phyloP scores from a whole-genome alignment of 768 basidiomycete genomes.

The Podaxis pistillaris region DNA sequence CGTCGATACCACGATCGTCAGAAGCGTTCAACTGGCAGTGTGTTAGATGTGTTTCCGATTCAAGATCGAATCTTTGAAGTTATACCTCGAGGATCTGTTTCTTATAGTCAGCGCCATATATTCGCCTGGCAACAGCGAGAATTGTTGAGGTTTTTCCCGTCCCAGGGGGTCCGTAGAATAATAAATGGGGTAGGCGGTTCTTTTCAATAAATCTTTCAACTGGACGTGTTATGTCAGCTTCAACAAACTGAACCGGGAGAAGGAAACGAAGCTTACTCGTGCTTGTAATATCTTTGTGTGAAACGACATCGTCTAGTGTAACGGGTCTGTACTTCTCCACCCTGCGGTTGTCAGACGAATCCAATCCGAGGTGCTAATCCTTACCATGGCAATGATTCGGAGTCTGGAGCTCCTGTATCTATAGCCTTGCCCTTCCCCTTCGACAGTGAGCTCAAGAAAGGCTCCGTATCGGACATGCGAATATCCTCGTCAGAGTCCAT shows the following conservation, averaged over 20 bases:
- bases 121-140: conserved; percentile 88
- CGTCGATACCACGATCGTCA: conserved; percentile 97
- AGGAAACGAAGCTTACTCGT: conserved; percentile 65
- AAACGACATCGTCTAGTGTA: conserved; percentile 90
- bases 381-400: conserved; percentile 85
- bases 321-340: conserved; percentile 97
- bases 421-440: conserved; percentile 76
- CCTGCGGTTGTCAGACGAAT: conserved; percentile 45
- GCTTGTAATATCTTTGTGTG: conserved; percentile 91
- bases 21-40: conserved; percentile 89
- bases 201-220: conserved; percentile 97
- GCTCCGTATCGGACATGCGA: conserved; percentile 48
- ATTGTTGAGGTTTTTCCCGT: conserved; percentile 99
- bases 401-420: conserved; percentile 40
- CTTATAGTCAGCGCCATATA: conserved; percentile 83
- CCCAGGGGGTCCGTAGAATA: conserved; percentile 98
- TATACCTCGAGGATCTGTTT: conserved; percentile 94
- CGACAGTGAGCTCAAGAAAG: conserved; percentile 25
- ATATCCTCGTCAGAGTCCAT: conserved; percentile 65
- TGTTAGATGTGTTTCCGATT: conserved; percentile 1
- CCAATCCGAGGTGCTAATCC: conserved; percentile 20
- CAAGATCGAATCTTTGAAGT: conserved; percentile 15
- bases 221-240: conserved; percentile 30
- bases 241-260: not conserved
- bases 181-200: conserved; percentile 88